These are phyloP conservation scores for Russula brevipes DNA, from an alignment of 768 basidiomycete species.

Conservation along the genomic window DNA sequence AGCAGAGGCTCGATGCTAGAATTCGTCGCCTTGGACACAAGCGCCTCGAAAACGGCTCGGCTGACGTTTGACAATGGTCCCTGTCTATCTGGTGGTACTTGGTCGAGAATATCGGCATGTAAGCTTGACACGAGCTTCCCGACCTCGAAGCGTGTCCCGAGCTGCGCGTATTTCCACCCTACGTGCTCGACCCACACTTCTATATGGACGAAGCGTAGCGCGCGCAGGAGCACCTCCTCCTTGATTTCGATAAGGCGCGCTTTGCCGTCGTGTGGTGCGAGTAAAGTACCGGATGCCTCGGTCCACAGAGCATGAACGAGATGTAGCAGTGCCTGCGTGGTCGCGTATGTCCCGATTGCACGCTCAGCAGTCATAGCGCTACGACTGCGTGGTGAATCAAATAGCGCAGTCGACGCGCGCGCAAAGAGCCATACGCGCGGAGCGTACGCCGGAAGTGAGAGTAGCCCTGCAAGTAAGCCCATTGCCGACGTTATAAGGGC, in stretches of 20 bases:
- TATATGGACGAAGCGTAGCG: constrained; percentile 70
- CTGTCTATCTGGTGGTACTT: constrained; percentile 52
- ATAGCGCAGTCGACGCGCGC: constrained; percentile 70
- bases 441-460: constrained; percentile 70
- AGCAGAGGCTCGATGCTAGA: constrained; percentile 80
- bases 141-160: constrained; percentile 82
- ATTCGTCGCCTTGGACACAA: constrained; percentile 70
- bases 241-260: constrained; percentile 65
- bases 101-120: constrained; percentile 61
- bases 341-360: constrained; percentile 68
- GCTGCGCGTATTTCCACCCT: constrained; percentile 79
- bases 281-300: constrained; percentile 57
- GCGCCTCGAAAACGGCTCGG: constrained; percentile 59
- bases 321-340: constrained; percentile 73
- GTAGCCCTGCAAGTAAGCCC: constrained; percentile 71
- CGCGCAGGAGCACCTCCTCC: constrained; percentile 78
- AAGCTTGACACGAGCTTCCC: constrained; percentile 60
- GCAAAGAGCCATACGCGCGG: constrained; percentile 85
- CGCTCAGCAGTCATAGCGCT: constrained; percentile 63
- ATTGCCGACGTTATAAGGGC: constrained; percentile 75
- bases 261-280: constrained; percentile 48
- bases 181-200: constrained; percentile 86
- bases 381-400: constrained; percentile 65
- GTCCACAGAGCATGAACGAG: constrained; percentile 71
- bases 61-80: constrained; percentile 58